These are phyloP conservation scores for Cyamopsis tetragonoloba DNA, from an alignment of 306 rosid genomes.

Conservation along the genomic window DNA sequence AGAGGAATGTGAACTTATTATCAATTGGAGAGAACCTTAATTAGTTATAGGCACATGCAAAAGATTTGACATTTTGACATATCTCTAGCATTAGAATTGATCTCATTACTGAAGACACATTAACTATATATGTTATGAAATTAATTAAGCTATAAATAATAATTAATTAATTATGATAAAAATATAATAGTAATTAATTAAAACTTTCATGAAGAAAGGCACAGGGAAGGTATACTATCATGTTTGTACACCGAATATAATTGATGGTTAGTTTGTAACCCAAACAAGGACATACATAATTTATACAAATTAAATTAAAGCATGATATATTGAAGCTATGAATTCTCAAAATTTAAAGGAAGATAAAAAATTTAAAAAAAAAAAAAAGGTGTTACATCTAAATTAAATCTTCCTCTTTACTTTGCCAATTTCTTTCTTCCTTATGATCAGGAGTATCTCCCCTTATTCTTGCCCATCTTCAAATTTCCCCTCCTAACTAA, in stretches of 20 bases:
- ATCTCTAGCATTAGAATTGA: no score
- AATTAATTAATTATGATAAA: background rate
- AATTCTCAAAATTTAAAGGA: background rate
- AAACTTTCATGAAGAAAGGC: background rate
- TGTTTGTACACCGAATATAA: slow-evolving; percentile 26
- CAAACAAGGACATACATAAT: slow-evolving; percentile 14
- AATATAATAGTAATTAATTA: background rate
- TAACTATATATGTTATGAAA: background rate
- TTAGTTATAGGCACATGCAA: no score
- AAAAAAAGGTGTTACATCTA: background rate
- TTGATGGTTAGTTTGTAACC: slow-evolving; percentile 22
- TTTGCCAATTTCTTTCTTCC: background rate
- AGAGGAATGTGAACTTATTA: no score
- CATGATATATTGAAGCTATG: slow-evolving; percentile 5
- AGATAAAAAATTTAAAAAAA: background rate
- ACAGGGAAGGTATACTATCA: slow-evolving; percentile 2
- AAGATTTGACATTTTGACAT: no score
- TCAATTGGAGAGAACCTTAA: no score
- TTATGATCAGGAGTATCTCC: slow-evolving; percentile 7
- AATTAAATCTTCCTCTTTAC: slow-evolving; percentile 15
- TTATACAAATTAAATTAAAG: no score
- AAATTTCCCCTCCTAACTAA: slow-evolving; percentile 15
- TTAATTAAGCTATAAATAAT: background rate
- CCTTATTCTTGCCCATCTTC: slow-evolving; percentile 26
- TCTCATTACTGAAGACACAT: background rate